Percentiles rank a stretch among this genome's conserved stretches.
Evolutionary conservation across 2,329 filamentous ascomycete genomes (phyloP).

Genomic region (Daldinia sp.): DNA sequence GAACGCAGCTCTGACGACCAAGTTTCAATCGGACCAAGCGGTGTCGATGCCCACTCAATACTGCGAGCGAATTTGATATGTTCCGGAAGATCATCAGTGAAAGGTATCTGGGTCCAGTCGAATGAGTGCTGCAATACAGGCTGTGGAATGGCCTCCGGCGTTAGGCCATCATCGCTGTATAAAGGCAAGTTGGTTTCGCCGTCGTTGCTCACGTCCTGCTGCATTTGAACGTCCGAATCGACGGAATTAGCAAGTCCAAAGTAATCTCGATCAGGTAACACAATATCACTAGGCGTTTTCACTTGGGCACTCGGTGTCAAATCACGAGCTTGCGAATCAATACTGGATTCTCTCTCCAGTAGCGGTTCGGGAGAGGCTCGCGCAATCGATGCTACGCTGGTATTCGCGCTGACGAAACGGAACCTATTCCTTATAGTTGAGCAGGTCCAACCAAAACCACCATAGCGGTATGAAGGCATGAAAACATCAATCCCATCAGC

Average conservation of each 20-base stretch:
- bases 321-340: conserved; percentile 49
- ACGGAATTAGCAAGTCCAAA: conserved; percentile 41
- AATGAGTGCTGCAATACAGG: conserved; percentile 63
- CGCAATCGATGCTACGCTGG: conserved; percentile 49
- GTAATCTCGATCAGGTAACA: conserved; percentile 45
- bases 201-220: conserved; percentile 36
- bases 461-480: conserved; percentile 66
- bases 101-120: conserved; percentile 80
- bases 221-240: conserved; percentile 32
- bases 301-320: conserved; percentile 48
- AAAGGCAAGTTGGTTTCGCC: conserved; percentile 35
- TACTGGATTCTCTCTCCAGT: conserved; percentile 49
- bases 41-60: conserved; percentile 76
- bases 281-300: conserved; percentile 48
- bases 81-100: conserved; percentile 68
- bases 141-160: conserved; percentile 35
- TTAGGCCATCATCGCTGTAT: conserved; percentile 33
- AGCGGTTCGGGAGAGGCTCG: conserved; percentile 51
- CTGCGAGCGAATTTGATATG: conserved; percentile 79
- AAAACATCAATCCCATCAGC: conserved; percentile 61
- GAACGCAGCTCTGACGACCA: conserved; percentile 77
- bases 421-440: conserved; percentile 74
- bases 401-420: conserved; percentile 70
- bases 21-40: conserved; percentile 76
- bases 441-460: conserved; percentile 73